Evolutionary conservation across 1,139 yeast genomes (phyloP), one percentile per base, ranked within the genome.

Genomic region (Diutina neorugosa): DNA sequence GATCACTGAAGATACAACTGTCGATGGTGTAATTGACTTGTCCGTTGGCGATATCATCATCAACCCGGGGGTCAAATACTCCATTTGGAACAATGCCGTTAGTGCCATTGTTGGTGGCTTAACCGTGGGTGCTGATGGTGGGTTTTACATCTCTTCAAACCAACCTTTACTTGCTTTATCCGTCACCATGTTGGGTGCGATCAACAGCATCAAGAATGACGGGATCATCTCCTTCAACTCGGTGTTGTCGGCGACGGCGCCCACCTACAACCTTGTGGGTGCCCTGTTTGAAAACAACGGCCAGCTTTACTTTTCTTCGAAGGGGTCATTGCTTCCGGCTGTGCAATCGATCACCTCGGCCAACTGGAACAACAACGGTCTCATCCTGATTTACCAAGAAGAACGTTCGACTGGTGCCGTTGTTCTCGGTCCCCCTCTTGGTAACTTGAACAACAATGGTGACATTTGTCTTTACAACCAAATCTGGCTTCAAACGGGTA

Each of bases 161-260:
- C 12, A 18, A 14, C 14, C 23, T 5, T 25, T 27, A 14, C 14
- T 46, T 3, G 50, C n/a, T 9, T 11, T 46, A 6, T 6, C 37
- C 4, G 50, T 46, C 2, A 23, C 37, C 2, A 14, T 46, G 4
- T 16, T 25, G n/a, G 40, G 40, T n/a, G 50, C 27, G n/a, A 25
- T 27, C n/a, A 16, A 8, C 40, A 3, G 16, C 25, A 46, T 46
- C 21, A 18, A 27, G 5, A 46, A 46, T 18, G 21, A 46, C 18
- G 50, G 50, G 9, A 16, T 46, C 12, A 18, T 46, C 16, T 25
- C 50, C 21, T 46, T 46, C 41, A 46, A 46, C 19, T 46, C 50
- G 8, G 50, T 18, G 14, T 8, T 18, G 21, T 46, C 50, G 40
- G 14, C 27, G 11, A 46, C 50, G 2, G 4, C 40, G 37, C 50